Evolutionary conservation across 495 filamentous ascomycete species (phyloP), one percentile per base, ranked within the genome.

Genomic region (Penicillium paxilli): DNA sequence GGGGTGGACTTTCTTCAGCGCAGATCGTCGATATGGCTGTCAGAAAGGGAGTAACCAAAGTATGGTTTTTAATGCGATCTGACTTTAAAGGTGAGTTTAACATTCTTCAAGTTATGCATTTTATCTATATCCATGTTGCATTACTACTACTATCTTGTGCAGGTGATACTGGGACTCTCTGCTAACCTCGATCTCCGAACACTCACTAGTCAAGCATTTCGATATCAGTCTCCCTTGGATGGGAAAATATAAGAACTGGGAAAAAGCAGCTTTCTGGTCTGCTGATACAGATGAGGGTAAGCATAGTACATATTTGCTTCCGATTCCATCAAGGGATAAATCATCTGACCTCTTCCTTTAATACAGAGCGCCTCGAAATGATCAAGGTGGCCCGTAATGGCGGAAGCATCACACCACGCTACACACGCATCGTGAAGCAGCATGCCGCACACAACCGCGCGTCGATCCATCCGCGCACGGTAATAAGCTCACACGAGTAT

Each of bases 141-240:
- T 11, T 32, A 12, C 6, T 32, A 32, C 28, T 32, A 32, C 28
- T 32, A 32, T n/a, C n/a, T n/a, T n/a, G 30, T 32, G n/a, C 5
- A 10, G 1, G 30, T n/a, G 30, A 32, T 32, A 32, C n/a, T 17
- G 7, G n/a, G 14, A 20, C n/a, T n/a, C n/a, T n/a, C n/a, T 42
- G 20, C 40, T 42, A 42, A 42, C 40, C 12, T 33, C n/a, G n/a
- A n/a, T n/a, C n/a, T 16, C 23, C 10, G 5, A 32, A 32, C n/a
- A 12, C 11, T 22, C 19, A 23, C 23, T 26, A 76, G 77, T 86
- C 33, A 86, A 86, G 58, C 80, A 82, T 51, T 87, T 88, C 55
- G 84, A 88, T 57, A 70, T 86, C 54, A 77, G 77, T 51, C 70
- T 88, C 12, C 72, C 71, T 25, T 88, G 85, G 85, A 80, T 88